Percentiles rank a stretch among this genome's conserved stretches.
Conservation (phyloP, 495 filamentous ascomycete genomes). For the Staphylotrichum longicolle region DNA sequence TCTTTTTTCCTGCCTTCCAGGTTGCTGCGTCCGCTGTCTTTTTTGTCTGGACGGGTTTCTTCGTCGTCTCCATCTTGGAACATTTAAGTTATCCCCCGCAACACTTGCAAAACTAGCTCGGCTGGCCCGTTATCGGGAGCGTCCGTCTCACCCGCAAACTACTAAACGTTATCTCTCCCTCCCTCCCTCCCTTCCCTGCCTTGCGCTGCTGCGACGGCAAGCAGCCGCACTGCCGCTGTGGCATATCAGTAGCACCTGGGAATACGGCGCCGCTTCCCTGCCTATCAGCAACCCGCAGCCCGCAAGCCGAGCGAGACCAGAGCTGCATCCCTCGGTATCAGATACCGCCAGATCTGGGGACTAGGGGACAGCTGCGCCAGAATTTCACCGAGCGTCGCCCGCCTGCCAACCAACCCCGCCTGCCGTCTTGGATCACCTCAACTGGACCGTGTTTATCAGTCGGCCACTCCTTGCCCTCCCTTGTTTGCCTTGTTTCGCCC, state of each 20-base stretch:
- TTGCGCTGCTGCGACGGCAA: constrained; percentile 27
- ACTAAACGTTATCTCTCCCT: too few species aligned
- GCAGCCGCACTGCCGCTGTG: constrained; percentile 23
- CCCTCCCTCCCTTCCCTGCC: too few species aligned
- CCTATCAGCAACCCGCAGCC: constrained; percentile 30
- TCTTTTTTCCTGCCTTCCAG: neutral
- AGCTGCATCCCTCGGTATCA: constrained; percentile 26
- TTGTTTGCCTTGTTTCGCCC: constrained; percentile 24
- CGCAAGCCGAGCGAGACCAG: neutral
- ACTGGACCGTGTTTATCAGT: constrained; percentile 30
- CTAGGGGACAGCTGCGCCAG: constrained; percentile 26
- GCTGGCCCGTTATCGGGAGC: constrained; percentile 20
- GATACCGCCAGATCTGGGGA: constrained; percentile 29
- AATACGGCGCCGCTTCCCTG: constrained; percentile 27
- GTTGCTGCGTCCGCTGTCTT: constrained; percentile 5
- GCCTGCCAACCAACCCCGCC: constrained; percentile 20
- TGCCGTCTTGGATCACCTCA: neutral
- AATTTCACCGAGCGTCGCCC: constrained; percentile 31
- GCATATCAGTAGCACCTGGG: constrained; percentile 21
- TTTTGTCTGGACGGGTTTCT: constrained; percentile 4
- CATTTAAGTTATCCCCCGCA: neutral
- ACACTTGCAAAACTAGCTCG: constrained; percentile 1
- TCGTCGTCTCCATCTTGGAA: neutral
- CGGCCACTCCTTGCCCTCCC: constrained; percentile 15
- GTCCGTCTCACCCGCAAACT: neutral